These are phyloP conservation scores for Coemansia sp. DNA, from an alignment of 192 early-diverging fungal genomes.

Conservation along the genomic window DNA sequence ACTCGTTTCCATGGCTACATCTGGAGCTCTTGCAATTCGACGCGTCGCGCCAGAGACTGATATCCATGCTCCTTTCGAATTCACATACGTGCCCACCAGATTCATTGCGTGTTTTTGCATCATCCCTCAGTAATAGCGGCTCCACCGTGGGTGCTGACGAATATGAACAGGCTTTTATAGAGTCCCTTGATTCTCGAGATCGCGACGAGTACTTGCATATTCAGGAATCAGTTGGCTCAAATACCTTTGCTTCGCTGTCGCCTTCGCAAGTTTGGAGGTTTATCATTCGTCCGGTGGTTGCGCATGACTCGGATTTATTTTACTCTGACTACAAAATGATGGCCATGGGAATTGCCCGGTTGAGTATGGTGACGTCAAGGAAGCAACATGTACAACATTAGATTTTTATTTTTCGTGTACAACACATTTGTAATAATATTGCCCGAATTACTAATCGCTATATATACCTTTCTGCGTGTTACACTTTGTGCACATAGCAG, in stretches of 20 bases:
- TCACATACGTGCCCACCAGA: slow-evolving; percentile 35
- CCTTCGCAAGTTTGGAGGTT: slow-evolving; percentile 33
- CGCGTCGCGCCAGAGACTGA: slow-evolving; percentile 27
- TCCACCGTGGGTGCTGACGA: neutral
- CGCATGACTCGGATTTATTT: slow-evolving; percentile 26
- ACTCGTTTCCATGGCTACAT: slow-evolving; percentile 32
- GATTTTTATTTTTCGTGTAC: neutral
- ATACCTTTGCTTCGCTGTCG: neutral
- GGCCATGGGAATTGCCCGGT: slow-evolving; percentile 27
- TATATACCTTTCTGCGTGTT: no score
- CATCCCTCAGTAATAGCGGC: neutral
- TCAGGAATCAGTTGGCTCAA: neutral
- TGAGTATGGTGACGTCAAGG: neutral
- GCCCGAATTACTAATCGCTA: no score
- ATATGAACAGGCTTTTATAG: slow-evolving; percentile 4
- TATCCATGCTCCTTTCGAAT: slow-evolving; percentile 22
- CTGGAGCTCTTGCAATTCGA: slow-evolving; percentile 39
- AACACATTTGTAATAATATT: no score
- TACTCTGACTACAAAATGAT: slow-evolving; percentile 45
- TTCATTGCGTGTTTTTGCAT: slow-evolving; percentile 9
- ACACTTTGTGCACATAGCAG: no score
- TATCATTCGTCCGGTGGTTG: slow-evolving; percentile 29
- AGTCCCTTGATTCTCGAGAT: slow-evolving; percentile 2
- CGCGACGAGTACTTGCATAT: slow-evolving; percentile 16
- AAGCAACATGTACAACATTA: neutral